Base-by-base conservation (phyloP, 441 rosid species). In the Bruguiera hainesii region DNA sequence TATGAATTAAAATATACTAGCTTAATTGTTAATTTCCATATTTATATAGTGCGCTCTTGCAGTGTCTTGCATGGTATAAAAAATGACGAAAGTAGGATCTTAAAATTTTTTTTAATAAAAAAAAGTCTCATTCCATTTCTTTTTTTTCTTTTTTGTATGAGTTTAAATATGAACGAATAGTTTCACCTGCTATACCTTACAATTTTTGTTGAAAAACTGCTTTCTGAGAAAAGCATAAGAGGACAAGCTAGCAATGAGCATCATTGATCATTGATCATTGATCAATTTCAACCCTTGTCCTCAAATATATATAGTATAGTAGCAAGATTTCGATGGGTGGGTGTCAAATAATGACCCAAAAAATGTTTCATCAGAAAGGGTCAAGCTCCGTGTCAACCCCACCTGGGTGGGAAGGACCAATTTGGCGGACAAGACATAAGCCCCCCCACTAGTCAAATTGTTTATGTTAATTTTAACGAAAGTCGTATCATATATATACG, bases 331-430 rank as follows among this genome's bases (percentile, higher is more conserved):
- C 5, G 63, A 63, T 20, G 48, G 55, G 74, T 67, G 77, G 76
- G 71, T 73, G 35, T 72, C 68, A 65, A 67, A 57, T 61, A 72
- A 70, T 63, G 73, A 61, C 73, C 66, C 49, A 63, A 71, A 66
- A 78, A 82, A 80, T 80, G 89, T 84, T 79, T 79, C 63, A 77
- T 67, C 67, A 51, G 64, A 56, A 77, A 82, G 76, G 53, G 83
- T 79, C 85, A 78, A 84, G 73, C 77, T 71, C 71, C 67, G 65
- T 76, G 86, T 82, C 89, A 84, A 84, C 83, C 79, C 83, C 79
- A 73, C 75, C 70, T 50, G 16, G 66, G 69, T 18, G 18, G n/a
- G n/a, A 3, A n/a, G 19, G 75, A 61, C 68, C 61, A 60, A 62
- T 64, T 75, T 63, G 42, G 75, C 60, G 77, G 84, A 65, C 78